phyloP scores from a whole-genome alignment of 805 yeast genomes.

The Myxozyma geophila region DNA sequence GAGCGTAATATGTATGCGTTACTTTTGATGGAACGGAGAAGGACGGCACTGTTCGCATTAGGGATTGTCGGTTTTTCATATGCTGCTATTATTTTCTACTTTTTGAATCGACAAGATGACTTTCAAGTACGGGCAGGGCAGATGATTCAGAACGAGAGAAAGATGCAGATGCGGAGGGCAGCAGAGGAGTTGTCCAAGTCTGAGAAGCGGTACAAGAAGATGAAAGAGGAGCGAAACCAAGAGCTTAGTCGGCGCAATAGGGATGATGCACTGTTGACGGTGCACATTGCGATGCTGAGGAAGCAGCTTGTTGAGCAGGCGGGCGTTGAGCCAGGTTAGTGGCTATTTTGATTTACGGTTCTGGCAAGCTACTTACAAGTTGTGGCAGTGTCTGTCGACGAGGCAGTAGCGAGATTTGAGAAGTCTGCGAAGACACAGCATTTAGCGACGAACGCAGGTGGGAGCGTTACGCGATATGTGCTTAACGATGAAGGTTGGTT shows the following conservation, averaged over 20 bases:
- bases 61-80: background rate
- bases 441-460: background rate
- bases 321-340: conserved; percentile 56
- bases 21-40: background rate
- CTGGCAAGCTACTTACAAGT: background rate
- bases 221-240: background rate
- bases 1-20: background rate
- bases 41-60: background rate
- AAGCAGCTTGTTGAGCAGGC: conserved; percentile 58
- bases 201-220: background rate
- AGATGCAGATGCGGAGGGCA: background rate
- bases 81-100: background rate
- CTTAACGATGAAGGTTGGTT: conserved; percentile 7
- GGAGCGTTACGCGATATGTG: conserved; percentile 7
- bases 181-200: background rate
- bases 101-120: background rate
- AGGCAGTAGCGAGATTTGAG: conserved; percentile 10
- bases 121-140: background rate
- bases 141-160: background rate
- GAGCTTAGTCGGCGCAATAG: conserved; percentile 6
- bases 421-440: conserved; percentile 7
- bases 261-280: conserved; percentile 8
- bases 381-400: conserved; percentile 14
- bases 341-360: too few species aligned
- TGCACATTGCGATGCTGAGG: conserved; percentile 69